phyloP scores from a whole-genome alignment of 129 eudicot species.

The Helianthus annuus region DNA sequence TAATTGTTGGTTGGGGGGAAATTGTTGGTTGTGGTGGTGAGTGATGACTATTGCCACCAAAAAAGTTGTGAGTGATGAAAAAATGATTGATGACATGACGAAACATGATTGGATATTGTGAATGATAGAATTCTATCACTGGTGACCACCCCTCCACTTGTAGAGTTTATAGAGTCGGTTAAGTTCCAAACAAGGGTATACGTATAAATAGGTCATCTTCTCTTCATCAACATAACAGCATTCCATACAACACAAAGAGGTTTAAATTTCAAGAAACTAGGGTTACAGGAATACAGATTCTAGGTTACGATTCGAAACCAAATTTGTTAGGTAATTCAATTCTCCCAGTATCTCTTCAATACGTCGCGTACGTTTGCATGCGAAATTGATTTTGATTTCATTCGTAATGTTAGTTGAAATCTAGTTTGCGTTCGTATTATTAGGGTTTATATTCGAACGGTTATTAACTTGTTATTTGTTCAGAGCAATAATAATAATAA shows the following conservation, averaged over 20 bases:
- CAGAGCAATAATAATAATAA: background rate
- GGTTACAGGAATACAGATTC: slow-evolving; percentile 19
- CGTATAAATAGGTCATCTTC: too few relatives aligned
- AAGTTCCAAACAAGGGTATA: too few relatives aligned
- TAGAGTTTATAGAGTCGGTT: too few relatives aligned
- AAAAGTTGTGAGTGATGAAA: too few relatives aligned
- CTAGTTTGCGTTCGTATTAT: background rate
- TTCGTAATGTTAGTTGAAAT: background rate
- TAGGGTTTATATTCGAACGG: slow-evolving; percentile 19
- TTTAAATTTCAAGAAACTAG: slow-evolving; percentile 9
- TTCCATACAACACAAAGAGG: background rate
- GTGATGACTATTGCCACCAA: too few relatives aligned
- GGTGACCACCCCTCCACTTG: too few relatives aligned
- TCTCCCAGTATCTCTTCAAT: background rate
- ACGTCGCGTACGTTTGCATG: background rate
- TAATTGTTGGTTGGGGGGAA: too few relatives aligned
- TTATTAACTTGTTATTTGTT: background rate
- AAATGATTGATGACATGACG: too few relatives aligned
- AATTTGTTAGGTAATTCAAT: slow-evolving; percentile 23
- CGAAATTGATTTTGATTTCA: slow-evolving; percentile 5
- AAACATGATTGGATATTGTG: too few relatives aligned
- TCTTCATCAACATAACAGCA: too few relatives aligned
- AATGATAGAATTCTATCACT: too few relatives aligned
- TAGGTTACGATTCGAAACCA: background rate
- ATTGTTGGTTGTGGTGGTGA: too few relatives aligned